Base-by-base conservation (phyloP, 352 stramenopile species). In the Phytophthora litchii region DNA sequence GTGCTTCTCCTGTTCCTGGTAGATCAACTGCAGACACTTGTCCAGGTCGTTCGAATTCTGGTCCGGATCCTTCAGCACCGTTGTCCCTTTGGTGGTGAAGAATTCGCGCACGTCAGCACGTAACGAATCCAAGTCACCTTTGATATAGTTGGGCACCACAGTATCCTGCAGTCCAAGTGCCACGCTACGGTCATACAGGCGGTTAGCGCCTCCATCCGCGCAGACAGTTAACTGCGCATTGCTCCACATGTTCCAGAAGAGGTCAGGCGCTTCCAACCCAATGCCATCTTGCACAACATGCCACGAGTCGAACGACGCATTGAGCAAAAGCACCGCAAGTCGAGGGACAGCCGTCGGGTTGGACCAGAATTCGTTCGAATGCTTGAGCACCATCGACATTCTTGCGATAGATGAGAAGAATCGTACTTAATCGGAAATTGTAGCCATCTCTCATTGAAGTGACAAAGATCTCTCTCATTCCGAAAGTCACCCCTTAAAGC, bases 41-140 rank as follows among this genome's bases (percentile, higher is more conserved):
- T 98, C 92, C 41, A 99, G 83, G 80, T 99, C 96, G 79, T 98
- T 98, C 52, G 77, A 81, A 72, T 98, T 64, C 74, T 98, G 94
- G 60, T 92, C 81, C n/a, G 78, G 53, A 58, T 97, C 88, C 40
- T 80, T 64, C 36, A 94, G 51, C 27, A 98, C 79, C 6, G 41
- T 48, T 38, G 71, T 82, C 60, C 74, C 86, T 34, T 63, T 78
- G 11, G 45, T 46, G 47, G 78, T 52, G 69, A 98, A 99, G 68
- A 94, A 97, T 1, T 50, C 67, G n/a, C 73, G 69, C 17, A 98
- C 94, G 46, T 97, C 75, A n/a, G 69, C 55, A 9, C 88, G 76
- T 11, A 98, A 68, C 12, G 91, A 98, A 76, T 99, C 96, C 47
- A 99, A 76, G 74, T 99, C 96, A 38, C 96, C 96, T 42, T 96